These are phyloP conservation scores for Boletus tylopilopsis DNA, from an alignment of 768 basidiomycete genomes.

Conservation along the genomic window DNA sequence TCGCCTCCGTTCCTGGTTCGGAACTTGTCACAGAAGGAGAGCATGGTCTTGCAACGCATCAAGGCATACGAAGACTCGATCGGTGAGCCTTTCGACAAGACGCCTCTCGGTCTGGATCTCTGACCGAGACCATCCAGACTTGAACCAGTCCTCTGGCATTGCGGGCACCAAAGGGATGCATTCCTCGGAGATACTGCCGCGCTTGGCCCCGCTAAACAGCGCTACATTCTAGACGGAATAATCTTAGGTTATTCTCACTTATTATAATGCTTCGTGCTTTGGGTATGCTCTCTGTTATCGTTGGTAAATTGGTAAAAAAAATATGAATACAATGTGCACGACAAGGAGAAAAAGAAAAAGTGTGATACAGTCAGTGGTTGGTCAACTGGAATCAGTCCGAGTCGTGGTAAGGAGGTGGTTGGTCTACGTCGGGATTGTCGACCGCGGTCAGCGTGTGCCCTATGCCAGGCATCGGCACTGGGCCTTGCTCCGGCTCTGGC, in stretches of 20 bases:
- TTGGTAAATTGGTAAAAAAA: too few species aligned
- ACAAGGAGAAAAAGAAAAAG: too few species aligned
- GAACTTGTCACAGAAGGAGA: slow-evolving; percentile 16
- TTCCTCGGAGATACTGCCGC: slow-evolving; percentile 39
- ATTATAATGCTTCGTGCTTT: background rate
- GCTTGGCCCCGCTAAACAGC: too few species aligned
- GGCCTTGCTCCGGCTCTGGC: background rate
- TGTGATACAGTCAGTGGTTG: slow-evolving; percentile 8
- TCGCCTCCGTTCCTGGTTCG: background rate
- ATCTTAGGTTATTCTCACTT: slow-evolving; percentile 1
- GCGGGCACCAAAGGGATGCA: background rate
- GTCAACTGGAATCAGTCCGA: too few species aligned
- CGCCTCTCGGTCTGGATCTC: background rate
- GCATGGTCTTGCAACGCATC: slow-evolving; percentile 29
- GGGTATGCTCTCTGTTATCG: background rate
- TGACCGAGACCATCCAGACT: background rate
- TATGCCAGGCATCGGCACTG: slow-evolving; percentile 23
- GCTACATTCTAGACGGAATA: too few species aligned
- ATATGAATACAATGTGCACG: too few species aligned
- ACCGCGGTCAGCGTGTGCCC: slow-evolving; percentile 16
- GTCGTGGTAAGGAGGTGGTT: slow-evolving; percentile 20
- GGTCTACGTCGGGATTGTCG: slow-evolving; percentile 11
- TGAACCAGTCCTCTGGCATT: slow-evolving; percentile 2
- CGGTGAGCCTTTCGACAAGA: slow-evolving; percentile 7
- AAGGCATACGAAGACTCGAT: slow-evolving; percentile 26